phyloP scores from a whole-genome alignment of 345 rosid genomes.

The Salix udensis region DNA sequence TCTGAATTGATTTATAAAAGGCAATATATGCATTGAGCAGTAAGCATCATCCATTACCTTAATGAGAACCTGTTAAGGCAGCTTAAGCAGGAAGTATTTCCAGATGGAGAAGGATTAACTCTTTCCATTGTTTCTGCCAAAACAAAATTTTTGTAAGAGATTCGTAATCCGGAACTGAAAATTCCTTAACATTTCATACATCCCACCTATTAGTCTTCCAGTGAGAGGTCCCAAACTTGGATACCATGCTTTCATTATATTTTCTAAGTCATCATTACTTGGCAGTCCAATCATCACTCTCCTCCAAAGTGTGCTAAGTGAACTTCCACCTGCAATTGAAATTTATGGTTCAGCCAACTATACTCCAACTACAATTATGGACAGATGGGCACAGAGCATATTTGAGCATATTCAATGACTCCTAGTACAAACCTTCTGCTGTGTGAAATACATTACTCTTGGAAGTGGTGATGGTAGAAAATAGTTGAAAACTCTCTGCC shows the following conservation, averaged over 20 bases:
- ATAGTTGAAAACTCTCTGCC: conserved; percentile 75
- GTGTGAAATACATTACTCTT: conserved; percentile 41
- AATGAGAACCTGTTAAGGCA: conserved; percentile 57
- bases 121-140: conserved; percentile 65
- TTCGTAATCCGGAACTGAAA: conserved; percentile 10
- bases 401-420: neutral
- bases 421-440: conserved; percentile 46
- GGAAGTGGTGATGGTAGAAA: conserved; percentile 74
- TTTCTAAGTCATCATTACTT: conserved; percentile 52
- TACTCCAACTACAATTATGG: neutral
- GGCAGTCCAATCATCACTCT: conserved; percentile 73
- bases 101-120: conserved; percentile 41
- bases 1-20: neutral
- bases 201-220: conserved; percentile 67
- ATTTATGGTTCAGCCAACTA: neutral
- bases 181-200: conserved; percentile 4
- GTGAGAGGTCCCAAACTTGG: conserved; percentile 60
- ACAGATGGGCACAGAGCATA: neutral
- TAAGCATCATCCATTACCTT: conserved; percentile 40
- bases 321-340: conserved; percentile 51
- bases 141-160: conserved; percentile 14
- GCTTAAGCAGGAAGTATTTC: conserved; percentile 32
- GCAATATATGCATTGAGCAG: neutral
- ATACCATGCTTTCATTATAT: conserved; percentile 59
- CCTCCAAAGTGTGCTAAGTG: conserved; percentile 72